phyloP scores from a whole-genome alignment of 2,329 filamentous ascomycete species.

The Alternaria conjuncta region DNA sequence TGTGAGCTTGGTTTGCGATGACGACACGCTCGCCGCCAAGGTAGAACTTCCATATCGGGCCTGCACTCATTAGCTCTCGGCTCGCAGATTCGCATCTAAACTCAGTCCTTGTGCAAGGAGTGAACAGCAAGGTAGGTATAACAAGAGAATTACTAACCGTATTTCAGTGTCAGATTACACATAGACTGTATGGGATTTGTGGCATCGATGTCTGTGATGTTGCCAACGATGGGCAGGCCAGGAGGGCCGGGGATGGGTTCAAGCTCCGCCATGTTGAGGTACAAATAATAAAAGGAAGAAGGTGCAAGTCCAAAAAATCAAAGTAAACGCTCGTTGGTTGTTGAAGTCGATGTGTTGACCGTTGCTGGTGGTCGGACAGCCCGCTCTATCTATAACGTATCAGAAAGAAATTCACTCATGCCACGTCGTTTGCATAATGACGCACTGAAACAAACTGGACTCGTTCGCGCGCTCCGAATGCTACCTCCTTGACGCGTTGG shows the following conservation, averaged over 20 bases:
- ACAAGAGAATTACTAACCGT: conserved; percentile 57
- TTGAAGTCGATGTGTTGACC: background rate
- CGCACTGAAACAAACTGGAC: conserved; percentile 11
- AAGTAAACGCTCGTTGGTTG: background rate
- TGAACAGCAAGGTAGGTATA: background rate
- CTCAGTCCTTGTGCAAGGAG: background rate
- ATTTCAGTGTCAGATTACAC: conserved; percentile 65
- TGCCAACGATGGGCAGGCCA: conserved; percentile 70
- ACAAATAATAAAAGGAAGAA: background rate
- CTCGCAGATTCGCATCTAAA: background rate
- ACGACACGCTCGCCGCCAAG: conserved; percentile 39
- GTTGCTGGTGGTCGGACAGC: background rate
- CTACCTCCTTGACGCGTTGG: conserved; percentile 4
- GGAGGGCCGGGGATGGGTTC: conserved; percentile 66
- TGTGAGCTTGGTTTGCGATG: conserved; percentile 41
- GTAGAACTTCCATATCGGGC: conserved; percentile 44
- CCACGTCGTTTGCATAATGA: conserved; percentile 17
- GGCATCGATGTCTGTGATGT: conserved; percentile 67
- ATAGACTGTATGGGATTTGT: conserved; percentile 65
- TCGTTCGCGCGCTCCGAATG: conserved; percentile 16
- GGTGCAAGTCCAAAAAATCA: background rate
- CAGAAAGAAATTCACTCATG: background rate
- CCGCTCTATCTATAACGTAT: conserved; percentile 8
- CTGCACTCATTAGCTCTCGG: conserved; percentile 20
- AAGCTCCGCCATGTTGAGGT: conserved; percentile 37